Evolutionary conservation across 176 grass and related monocot genomes (phyloP).

Genomic region (Carex pumila): DNA sequence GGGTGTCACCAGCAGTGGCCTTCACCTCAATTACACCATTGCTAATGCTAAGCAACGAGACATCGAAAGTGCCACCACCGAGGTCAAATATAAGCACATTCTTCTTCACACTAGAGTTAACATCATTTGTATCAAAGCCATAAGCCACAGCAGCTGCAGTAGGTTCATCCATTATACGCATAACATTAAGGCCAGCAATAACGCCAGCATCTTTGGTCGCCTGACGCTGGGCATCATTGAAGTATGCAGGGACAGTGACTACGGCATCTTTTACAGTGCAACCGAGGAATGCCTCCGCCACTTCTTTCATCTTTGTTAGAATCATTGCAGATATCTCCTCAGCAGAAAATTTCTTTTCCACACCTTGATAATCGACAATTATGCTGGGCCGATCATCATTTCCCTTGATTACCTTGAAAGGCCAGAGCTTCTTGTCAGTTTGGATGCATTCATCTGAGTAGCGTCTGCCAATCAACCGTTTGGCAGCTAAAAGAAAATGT

Average conservation of each 20-base stretch:
- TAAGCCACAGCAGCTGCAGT: constrained; percentile 32
- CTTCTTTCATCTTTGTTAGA: constrained; percentile 31
- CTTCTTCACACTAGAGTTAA: constrained; percentile 6
- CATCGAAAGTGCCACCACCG: constrained; percentile 31
- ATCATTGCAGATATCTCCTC: constrained; percentile 45
- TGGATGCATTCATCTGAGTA: constrained; percentile 22
- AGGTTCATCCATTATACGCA: constrained; percentile 33
- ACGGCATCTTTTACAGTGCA: constrained; percentile 30
- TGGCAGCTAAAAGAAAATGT: constrained; percentile 17
- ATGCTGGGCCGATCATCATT: constrained; percentile 26
- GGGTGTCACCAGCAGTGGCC: constrained; percentile 28
- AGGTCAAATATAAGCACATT: constrained; percentile 30
- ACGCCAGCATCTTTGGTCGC: constrained; percentile 32
- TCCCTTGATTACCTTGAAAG: constrained; percentile 28
- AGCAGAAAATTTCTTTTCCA: constrained; percentile 28
- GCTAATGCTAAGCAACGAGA: constrained; percentile 31
- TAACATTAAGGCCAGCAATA: constrained; percentile 30
- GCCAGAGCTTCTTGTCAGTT: constrained; percentile 31
- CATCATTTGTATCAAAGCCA: constrained; percentile 14
- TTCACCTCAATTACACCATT: constrained; percentile 33
- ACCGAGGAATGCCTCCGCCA: constrained; percentile 29
- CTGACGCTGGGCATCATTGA: constrained; percentile 37
- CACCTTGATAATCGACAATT: constrained; percentile 30
- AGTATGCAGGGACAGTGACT: constrained; percentile 37
- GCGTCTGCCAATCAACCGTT: constrained; percentile 32